Evolutionary conservation across 331 rosid genomes (phyloP).

Genomic region (Spiraea crenata): DNA sequence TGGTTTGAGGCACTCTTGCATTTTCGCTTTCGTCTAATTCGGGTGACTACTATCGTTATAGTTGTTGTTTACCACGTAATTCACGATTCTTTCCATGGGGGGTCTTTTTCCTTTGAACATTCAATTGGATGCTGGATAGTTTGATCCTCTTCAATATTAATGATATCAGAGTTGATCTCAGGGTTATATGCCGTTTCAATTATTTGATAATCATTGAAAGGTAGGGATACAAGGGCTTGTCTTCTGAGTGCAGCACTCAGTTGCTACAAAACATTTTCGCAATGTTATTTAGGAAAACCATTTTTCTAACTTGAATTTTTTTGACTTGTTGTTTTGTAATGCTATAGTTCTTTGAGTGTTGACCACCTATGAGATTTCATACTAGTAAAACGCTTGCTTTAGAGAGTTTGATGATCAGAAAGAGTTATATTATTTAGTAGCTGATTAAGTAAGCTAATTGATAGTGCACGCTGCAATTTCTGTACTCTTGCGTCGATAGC

Average conservation of each 20-base stretch:
- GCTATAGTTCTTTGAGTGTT: background rate
- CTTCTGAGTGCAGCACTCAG: background rate
- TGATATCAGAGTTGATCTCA: background rate
- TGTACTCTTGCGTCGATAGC: too few relatives aligned
- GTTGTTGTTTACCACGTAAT: too few relatives aligned
- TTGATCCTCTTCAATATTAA: background rate
- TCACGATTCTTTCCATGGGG: background rate
- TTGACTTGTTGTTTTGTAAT: background rate
- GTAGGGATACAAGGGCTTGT: background rate
- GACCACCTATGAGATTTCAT: background rate
- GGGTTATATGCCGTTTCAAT: background rate
- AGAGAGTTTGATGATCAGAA: too few relatives aligned
- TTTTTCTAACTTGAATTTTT: background rate
- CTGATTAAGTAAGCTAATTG: too few relatives aligned
- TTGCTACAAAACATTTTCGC: background rate
- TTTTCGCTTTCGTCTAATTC: too few relatives aligned
- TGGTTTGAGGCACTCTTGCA: background rate
- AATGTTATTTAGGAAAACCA: background rate
- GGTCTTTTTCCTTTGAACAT: background rate
- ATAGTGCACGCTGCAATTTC: background rate
- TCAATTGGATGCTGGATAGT: background rate
- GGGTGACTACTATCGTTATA: too few relatives aligned
- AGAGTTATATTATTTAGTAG: background rate
- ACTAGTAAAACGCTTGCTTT: too few relatives aligned
- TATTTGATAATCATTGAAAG: background rate